Evolutionary conservation across 2,329 filamentous ascomycete species (phyloP), one percentile per base, ranked within the genome.

Genomic region (Trichophyton verrucosum): DNA sequence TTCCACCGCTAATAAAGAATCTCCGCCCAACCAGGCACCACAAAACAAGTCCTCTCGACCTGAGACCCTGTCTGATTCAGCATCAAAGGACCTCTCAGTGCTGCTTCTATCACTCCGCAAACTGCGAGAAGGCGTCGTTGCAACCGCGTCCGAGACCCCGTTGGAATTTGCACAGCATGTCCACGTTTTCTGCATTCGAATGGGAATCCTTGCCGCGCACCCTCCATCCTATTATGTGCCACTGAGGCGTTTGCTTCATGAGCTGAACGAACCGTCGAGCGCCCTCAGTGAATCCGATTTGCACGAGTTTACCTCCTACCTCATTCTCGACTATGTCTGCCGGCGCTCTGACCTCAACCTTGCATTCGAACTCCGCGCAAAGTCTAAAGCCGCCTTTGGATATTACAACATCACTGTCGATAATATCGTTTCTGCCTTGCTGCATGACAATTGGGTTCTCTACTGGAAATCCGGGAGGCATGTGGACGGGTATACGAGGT

Each of bases 201-300:
- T 91, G 27, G 86, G 88, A 24, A 86, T 99, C 64, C 82, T 96
- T 38, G 84, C 87, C 61, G 84, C 86, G 65, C 86, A 95, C 67
- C 88, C 87, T 66, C 89, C 95, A 66, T 91, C 91, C 1, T 99
- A 97, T 72, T 87, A 92, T 65, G 90, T 92, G 0, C 90, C 92
- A 1, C 82, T 97, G 22, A 81, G 88, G 44, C 85, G 95, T 67
- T 81, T 96, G 1, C 78, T 99, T 11, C 81, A 85, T 51, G 75
- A 77, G 6, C 85, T 97, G 63, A 88, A 95, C 67, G 72, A 73
- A 6, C 78, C 81, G 0, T 73, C 78, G 1, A 82, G 85, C 57
- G 85, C 86, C 3, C 82, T 97, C 20, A 84, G 87, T 0, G 77
- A 79, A 1, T 78, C 86, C 4, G 91, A 96, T 69, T 75, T 90